These are phyloP conservation scores for Vitis riparia DNA, from an alignment of 164 flowering plant species.

Conservation along the genomic window DNA sequence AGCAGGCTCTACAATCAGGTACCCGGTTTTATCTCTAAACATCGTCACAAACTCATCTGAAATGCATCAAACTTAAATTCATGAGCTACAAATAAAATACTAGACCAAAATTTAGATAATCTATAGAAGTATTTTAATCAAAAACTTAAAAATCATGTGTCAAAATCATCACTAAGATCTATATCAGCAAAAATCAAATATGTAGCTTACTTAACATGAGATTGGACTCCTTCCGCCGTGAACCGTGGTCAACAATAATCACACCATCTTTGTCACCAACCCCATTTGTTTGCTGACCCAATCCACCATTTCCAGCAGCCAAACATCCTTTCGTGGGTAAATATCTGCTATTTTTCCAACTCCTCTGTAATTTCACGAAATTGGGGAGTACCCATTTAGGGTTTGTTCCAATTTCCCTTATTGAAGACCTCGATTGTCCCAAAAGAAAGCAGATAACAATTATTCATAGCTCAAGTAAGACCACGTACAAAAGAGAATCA, in stretches of 20 bases:
- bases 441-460: not conserved
- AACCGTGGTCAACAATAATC: conserved; percentile 92
- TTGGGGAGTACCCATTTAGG: conserved; percentile 25
- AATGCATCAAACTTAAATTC: conserved; percentile 20
- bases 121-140: too few relatives aligned
- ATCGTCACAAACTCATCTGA: conserved; percentile 86
- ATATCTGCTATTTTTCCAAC: conserved; percentile 17
- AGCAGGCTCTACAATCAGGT: conserved; percentile 93
- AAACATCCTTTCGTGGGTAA: conserved; percentile 23
- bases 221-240: conserved; percentile 85
- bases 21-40: conserved; percentile 80
- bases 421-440: conserved; percentile 13
- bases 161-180: not conserved
- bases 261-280: conserved; percentile 68
- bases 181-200: not conserved
- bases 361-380: conserved; percentile 27
- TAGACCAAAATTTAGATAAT: not conserved
- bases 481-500: not conserved
- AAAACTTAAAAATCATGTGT: not conserved
- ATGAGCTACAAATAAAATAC: conserved; percentile 3
- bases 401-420: conserved; percentile 20
- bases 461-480: not conserved
- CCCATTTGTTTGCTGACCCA: conserved; percentile 24
- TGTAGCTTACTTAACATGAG: conserved; percentile 71
- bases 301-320: conserved; percentile 35